Evolutionary conservation across 192 early-diverging fungal genomes (phyloP), one percentile per base, ranked within the genome.

Genomic region (Coemansia sp.): DNA sequence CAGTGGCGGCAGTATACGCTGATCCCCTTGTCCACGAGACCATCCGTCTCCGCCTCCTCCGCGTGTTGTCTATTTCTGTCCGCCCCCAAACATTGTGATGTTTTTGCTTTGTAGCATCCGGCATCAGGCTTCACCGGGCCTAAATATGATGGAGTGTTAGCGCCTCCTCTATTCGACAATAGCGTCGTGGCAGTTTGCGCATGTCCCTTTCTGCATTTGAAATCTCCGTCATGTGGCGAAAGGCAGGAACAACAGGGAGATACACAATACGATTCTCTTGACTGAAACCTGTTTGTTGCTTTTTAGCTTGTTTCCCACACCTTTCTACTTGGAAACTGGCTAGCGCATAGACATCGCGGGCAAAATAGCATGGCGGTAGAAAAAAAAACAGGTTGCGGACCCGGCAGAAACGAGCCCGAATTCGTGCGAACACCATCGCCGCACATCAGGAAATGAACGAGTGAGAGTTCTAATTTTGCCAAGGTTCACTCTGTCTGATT

Each of bases 211-310:
- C 42, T 67, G 44, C 26, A 46, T 52, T 35, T 38, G 35, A 49
- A 66, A 38, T 66, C 52, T 37, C 47, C 49, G 52, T 55, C 52
- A 55, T 30, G 52, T 30, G 52, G 52, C 52, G 26, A 55, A 14
- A 13, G 26, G 13, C 9, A 30, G 52, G 52, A 30, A 32, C 52
- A 3, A 28, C 52, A 32, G 52, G 52, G 4, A 26, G 14, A 5
- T 16, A 30, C 26, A 55, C 23, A 55, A 30, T 55, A 55, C n/a
- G 21, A 10, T 52, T 52, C 49, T 9, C 49, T 52, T 50, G 9
- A 9, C 6, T 21, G 13, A 55, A 55, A 30, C 28, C 52, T 13
- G 52, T 30, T 55, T 55, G 52, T 49, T 17, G 26, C 3, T 28
- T 16, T 14, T 55, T 21, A 3, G 19, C 47, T 7, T 19, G 7